Base-by-base conservation (phyloP, 352 stramenopile species). In the Pythium phragmitis region DNA sequence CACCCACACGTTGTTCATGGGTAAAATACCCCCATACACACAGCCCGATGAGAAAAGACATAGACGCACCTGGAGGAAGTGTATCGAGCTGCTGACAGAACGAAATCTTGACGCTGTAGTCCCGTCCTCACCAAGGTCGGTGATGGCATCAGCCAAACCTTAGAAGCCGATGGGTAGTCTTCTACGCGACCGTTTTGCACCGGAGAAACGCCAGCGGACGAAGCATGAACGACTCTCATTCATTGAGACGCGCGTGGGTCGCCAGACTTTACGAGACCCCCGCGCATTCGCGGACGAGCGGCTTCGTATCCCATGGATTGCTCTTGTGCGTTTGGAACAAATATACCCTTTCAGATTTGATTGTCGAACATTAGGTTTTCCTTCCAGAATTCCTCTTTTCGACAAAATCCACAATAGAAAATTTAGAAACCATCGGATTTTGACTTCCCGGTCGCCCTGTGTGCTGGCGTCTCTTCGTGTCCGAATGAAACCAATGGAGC, bases 401-500 rank as follows among this genome's bases (percentile, higher is more conserved):
- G 26, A 2, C 4, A 47, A 49, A 55, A 39, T 55, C 41, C 55
- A 43, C 45, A 7, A 28, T 4, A n/a, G 13, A 26, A 51, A 36
- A 36, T 30, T 59, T 49, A 19, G 34, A 37, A 60, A 50, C 53
- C 34, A 60, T 42, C 4, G 17, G 4, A 9, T 13, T 45, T 23
- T 54, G 56, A 63, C 56, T 63, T 42, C 56, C 56, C 6, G 56
- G 56, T 55, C 37, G 56, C 49, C 56, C 23, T 47, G 6, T 2
- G 8, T 30, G 26, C 19, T 51, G 42, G 55, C 55, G 55, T 61
- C 55, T 53, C 23, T 61, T 61, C 55, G 42, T 46, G 55, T 46
- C 37, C 55, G 12, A 42, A 50, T 37, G 55, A 61, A 61, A 61
- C 55, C 42, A 61, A 61, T 61, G 48, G 34, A 54, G 48, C 48